Evolutionary conservation across 73 alveolate species (phyloP), one percentile per base, ranked within the genome.

Genomic region (Paramecium tetraurelia): DNA sequence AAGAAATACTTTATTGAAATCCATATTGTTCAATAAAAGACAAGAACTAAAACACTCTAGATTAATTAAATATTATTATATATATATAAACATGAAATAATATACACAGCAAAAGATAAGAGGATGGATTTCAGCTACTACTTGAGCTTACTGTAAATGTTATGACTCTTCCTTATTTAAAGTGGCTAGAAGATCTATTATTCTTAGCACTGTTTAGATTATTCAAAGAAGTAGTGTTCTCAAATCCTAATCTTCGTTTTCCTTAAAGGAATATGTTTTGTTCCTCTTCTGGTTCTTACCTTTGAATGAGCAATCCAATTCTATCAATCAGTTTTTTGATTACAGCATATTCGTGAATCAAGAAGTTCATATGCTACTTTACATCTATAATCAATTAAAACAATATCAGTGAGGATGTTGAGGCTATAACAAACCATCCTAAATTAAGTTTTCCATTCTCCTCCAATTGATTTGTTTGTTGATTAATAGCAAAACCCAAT

Each of bases 271-370:
- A 72, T 12, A 72, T 72, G 14, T 72, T 72, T 72, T 72, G 10
- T 72, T 72, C 86, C 12, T 72, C 53, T 72, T 72, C 63, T 72
- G 86, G 59, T 72, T 72, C 86, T 22, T 72, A 10, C 6, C 36
- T 38, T 16, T 11, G n/a, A 4, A 72, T 35, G 12, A 72, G 31
- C 4, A 33, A 12, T 36, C 21, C 5, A 33, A 72, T 29, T 72
- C 86, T 72, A 72, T 72, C 86, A 36, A 72, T 40, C 7, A 72
- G 20, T 72, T 40, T 72, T 38, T 40, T 72, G 0, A 80, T 40
- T 43, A 80, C 12, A 24, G 16, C 18, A 48, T 80, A 80, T 80
- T 80, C 90, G 16, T 41, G 22, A 5, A 48, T 48, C n/a, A 80
- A 35, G 53, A 80, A 80, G 20, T 80, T 43, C 2, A 41, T 43